phyloP scores from a whole-genome alignment of 2,329 filamentous ascomycete species.

The Nectriaceae sp. region DNA sequence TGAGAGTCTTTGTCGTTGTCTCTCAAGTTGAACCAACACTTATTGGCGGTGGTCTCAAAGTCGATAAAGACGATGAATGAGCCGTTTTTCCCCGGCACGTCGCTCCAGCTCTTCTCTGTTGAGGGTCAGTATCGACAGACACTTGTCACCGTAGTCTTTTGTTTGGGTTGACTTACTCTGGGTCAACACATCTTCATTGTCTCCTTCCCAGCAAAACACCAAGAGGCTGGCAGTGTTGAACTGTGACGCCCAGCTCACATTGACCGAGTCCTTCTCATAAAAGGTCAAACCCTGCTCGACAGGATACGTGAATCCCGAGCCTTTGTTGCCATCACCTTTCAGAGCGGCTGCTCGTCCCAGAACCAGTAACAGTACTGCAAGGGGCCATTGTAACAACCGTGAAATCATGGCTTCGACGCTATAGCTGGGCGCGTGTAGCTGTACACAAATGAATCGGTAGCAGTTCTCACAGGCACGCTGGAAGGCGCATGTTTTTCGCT shows the following conservation, averaged over 20 bases:
- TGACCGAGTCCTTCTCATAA: slow-evolving; percentile 11
- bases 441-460: no score
- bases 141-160: neutral
- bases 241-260: slow-evolving; percentile 11
- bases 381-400: neutral
- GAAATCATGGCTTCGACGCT: neutral
- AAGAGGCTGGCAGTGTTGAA: slow-evolving; percentile 9
- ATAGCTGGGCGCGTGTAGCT: no score
- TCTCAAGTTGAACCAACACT: slow-evolving; percentile 10
- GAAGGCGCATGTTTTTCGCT: no score
- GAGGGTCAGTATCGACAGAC: neutral
- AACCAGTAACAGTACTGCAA: neutral
- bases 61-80: slow-evolving; percentile 9
- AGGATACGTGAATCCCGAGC: slow-evolving; percentile 9
- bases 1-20: neutral
- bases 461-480: no score
- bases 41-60: slow-evolving; percentile 1
- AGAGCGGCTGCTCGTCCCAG: neutral
- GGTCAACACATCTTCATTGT: neutral
- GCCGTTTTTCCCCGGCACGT: slow-evolving; percentile 4
- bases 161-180: slow-evolving; percentile 12
- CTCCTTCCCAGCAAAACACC: slow-evolving; percentile 11
- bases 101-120: slow-evolving; percentile 5
- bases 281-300: slow-evolving; percentile 8
- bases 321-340: neutral